These are phyloP conservation scores for Nitzschia sp. DNA, from an alignment of 108 stramenopile genomes.

Conservation along the genomic window DNA sequence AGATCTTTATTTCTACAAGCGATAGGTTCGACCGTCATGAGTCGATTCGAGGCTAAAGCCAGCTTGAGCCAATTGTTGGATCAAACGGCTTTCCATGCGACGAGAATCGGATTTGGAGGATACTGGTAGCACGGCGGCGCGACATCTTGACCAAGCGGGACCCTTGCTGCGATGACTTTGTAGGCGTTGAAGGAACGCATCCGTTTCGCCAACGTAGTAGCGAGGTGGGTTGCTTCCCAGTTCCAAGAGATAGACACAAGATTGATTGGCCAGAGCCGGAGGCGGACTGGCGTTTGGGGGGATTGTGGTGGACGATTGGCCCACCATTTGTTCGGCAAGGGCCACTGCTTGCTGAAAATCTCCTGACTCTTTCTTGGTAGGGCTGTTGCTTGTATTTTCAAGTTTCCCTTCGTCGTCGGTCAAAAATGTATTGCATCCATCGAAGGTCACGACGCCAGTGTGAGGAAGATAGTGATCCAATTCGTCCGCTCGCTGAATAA, in stretches of 20 bases:
- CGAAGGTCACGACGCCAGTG: slow-evolving; percentile 22
- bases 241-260: slow-evolving; percentile 83
- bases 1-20: background rate
- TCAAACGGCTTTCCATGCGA: slow-evolving; percentile 66
- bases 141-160: slow-evolving; percentile 38
- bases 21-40: slow-evolving; percentile 53
- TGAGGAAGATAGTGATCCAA: slow-evolving; percentile 36
- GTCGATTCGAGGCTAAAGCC: slow-evolving; percentile 68
- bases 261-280: slow-evolving; percentile 60
- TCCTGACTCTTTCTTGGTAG: background rate
- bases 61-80: slow-evolving; percentile 56
- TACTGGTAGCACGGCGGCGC: slow-evolving; percentile 54
- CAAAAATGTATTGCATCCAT: background rate
- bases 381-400: background rate
- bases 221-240: slow-evolving; percentile 24
- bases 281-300: slow-evolving; percentile 64
- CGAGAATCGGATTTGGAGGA: slow-evolving; percentile 73
- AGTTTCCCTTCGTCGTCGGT: background rate
- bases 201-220: slow-evolving; percentile 91
- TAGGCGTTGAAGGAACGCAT: slow-evolving; percentile 63
- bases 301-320: slow-evolving; percentile 26
- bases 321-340: slow-evolving; percentile 21
- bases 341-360: slow-evolving; percentile 34
- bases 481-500: slow-evolving; percentile 74
- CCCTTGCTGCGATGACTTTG: slow-evolving; percentile 70